Evolutionary conservation across 179 eudicot genomes (phyloP).

Genomic region (Sideroxylon spinosum): DNA sequence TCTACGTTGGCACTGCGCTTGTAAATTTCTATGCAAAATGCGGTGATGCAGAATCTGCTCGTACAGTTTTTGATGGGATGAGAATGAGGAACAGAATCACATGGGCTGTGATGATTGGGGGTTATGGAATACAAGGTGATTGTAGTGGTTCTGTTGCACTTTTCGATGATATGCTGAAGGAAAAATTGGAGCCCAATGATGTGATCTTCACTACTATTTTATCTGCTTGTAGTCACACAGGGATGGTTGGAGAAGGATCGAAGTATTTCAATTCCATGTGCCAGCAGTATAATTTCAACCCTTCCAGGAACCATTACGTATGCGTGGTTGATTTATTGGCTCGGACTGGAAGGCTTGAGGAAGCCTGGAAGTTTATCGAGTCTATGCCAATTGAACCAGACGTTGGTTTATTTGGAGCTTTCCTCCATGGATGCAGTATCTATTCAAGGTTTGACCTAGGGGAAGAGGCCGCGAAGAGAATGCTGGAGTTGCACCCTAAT

Average conservation of each 20-base stretch:
- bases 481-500: slow-evolving; percentile 64
- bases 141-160: slow-evolving; percentile 40
- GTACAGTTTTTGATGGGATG: slow-evolving; percentile 62
- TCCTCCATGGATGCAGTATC: slow-evolving; percentile 73
- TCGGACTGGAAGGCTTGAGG: slow-evolving; percentile 68
- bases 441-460: slow-evolving; percentile 69
- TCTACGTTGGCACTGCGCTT: slow-evolving; percentile 60
- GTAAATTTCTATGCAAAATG: slow-evolving; percentile 76
- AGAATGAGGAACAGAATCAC: slow-evolving; percentile 55
- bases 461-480: slow-evolving; percentile 53
- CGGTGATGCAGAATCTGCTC: slow-evolving; percentile 64
- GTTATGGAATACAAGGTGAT: slow-evolving; percentile 46
- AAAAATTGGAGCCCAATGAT: slow-evolving; percentile 57
- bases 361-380: slow-evolving; percentile 64
- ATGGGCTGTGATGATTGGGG: slow-evolving; percentile 50
- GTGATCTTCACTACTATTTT: slow-evolving; percentile 51
- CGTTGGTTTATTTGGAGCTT: slow-evolving; percentile 55
- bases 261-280: slow-evolving; percentile 56
- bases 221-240: slow-evolving; percentile 79
- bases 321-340: slow-evolving; percentile 72
- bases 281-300: slow-evolving; percentile 42
- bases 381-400: slow-evolving; percentile 51
- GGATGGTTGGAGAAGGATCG: slow-evolving; percentile 67
- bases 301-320: slow-evolving; percentile 67
- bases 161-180: slow-evolving; percentile 56